phyloP scores from a whole-genome alignment of 139 green algal genomes.

The Pleodorina starrii region DNA sequence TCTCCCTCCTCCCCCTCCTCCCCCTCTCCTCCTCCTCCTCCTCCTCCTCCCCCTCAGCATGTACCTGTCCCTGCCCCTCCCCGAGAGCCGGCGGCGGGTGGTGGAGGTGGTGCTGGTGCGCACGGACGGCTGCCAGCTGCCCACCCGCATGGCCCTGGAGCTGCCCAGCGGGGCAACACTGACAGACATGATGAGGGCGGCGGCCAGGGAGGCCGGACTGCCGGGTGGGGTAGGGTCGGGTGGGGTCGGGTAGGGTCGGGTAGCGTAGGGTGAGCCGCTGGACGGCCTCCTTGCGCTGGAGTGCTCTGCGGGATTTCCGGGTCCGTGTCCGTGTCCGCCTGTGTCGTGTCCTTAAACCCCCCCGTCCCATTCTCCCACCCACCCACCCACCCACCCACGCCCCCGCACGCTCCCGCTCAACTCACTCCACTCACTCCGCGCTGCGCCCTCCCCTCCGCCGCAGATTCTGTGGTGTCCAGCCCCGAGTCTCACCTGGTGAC shows the following conservation, averaged over 20 bases:
- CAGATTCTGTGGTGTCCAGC: not conserved
- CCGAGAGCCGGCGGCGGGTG: conserved; percentile 64
- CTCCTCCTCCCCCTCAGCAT: conserved; percentile 72
- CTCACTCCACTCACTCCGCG: not conserved
- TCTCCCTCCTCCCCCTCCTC: too few species aligned
- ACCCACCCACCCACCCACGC: too few species aligned
- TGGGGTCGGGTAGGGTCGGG: not conserved
- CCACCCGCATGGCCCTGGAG: conserved; percentile 56
- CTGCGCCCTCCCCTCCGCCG: not conserved
- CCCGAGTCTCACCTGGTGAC: conserved; percentile 36
- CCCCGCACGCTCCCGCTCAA: too few species aligned
- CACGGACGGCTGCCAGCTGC: conserved; percentile 58
- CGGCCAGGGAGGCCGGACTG: conserved; percentile 48
- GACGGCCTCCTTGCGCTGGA: too few species aligned
- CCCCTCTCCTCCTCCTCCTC: too few species aligned
- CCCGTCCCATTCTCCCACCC: too few species aligned
- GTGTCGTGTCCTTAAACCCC: too few species aligned
- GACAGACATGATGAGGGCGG: conserved; percentile 63
- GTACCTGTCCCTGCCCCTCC: conserved; percentile 96
- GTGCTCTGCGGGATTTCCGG: too few species aligned
- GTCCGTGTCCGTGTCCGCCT: too few species aligned
- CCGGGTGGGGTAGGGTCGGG: conserved; percentile 10
- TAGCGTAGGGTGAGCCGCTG: too few species aligned
- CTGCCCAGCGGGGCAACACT: conserved; percentile 64
- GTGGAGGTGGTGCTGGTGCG: conserved; percentile 72